A percentile compares a stretch with the other conserved stretches of the same genome.
Evolutionary conservation across 768 basidiomycete genomes (phyloP).

Genomic region (Polyporus arcularius): DNA sequence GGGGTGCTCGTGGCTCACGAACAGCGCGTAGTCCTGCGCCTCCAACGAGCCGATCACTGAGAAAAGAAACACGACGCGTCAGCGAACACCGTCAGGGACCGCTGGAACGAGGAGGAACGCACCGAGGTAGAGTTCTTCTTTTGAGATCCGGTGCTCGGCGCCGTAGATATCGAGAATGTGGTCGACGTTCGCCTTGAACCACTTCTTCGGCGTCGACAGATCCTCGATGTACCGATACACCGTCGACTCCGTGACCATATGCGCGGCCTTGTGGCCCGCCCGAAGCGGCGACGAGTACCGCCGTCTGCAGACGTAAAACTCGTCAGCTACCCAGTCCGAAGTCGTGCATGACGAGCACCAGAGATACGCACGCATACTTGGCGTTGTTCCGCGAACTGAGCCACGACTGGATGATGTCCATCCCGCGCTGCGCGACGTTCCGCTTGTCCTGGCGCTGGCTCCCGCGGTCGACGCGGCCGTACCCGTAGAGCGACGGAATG

Average conservation of each 20-base stretch:
- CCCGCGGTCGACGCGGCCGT: constrained; percentile 55
- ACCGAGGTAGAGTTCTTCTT: constrained; percentile 40
- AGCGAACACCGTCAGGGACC: background rate
- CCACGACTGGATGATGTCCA: constrained; percentile 54
- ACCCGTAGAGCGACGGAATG: constrained; percentile 64
- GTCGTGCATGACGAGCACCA: background rate
- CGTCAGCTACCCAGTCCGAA: background rate
- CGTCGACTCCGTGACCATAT: constrained; percentile 69
- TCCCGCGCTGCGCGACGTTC: constrained; percentile 55
- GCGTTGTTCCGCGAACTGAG: constrained; percentile 38
- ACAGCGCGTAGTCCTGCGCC: constrained; percentile 70
- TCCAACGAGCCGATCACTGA: constrained; percentile 70
- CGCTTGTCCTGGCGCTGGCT: constrained; percentile 58
- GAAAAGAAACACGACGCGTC: background rate
- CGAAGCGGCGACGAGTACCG: constrained; percentile 62
- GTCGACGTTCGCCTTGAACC: constrained; percentile 74
- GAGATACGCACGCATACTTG: constrained; percentile 40
- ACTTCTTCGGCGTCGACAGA: constrained; percentile 63
- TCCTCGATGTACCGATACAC: constrained; percentile 68
- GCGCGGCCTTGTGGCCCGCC: constrained; percentile 64
- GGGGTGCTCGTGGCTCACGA: constrained; percentile 72
- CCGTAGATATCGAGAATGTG: constrained; percentile 60
- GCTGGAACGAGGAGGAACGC: constrained; percentile 11
- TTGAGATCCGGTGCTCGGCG: constrained; percentile 33
- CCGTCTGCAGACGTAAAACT: constrained; percentile 28